Evolutionary conservation across 768 basidiomycete species (phyloP).

Genomic region (Mycena haematopus): DNA sequence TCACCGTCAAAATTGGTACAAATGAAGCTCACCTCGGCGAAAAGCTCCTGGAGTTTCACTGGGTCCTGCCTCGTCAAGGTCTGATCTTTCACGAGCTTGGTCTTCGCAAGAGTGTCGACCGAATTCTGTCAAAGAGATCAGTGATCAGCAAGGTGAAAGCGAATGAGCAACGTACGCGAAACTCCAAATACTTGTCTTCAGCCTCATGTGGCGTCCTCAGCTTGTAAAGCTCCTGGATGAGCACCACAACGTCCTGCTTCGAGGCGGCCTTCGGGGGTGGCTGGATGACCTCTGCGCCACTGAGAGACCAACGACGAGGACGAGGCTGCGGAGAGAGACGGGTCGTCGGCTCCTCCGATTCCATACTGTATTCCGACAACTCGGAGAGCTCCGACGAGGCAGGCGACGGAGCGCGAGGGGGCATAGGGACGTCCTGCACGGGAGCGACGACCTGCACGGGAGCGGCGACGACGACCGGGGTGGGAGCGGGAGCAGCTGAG

Average conservation of each 20-base stretch:
- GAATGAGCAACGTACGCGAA: neutral
- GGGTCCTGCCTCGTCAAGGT: no score
- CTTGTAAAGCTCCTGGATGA: no score
- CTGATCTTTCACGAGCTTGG: no score
- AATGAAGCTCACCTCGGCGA: neutral
- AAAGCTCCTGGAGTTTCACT: no score
- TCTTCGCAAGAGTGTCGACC: no score
- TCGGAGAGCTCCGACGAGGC: neutral
- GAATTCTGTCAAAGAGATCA: neutral
- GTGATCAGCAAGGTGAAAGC: neutral
- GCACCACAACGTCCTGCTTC: neutral
- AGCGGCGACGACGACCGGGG: no score
- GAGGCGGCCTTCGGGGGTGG: neutral
- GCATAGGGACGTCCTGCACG: no score
- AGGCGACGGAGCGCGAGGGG: no score
- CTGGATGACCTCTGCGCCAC: neutral
- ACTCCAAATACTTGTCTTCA: neutral
- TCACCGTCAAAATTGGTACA: neutral
- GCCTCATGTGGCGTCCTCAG: neutral
- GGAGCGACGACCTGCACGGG: no score
- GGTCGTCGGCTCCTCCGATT: neutral
- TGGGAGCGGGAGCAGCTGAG: no score
- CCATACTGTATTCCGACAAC: neutral
- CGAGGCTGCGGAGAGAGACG: neutral
- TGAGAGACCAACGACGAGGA: neutral